A percentile compares a stretch with the other conserved stretches of the same genome.
These are phyloP conservation scores for Penicillium sp. DNA, from an alignment of 2,329 filamentous ascomycete genomes.

Conservation along the genomic window DNA sequence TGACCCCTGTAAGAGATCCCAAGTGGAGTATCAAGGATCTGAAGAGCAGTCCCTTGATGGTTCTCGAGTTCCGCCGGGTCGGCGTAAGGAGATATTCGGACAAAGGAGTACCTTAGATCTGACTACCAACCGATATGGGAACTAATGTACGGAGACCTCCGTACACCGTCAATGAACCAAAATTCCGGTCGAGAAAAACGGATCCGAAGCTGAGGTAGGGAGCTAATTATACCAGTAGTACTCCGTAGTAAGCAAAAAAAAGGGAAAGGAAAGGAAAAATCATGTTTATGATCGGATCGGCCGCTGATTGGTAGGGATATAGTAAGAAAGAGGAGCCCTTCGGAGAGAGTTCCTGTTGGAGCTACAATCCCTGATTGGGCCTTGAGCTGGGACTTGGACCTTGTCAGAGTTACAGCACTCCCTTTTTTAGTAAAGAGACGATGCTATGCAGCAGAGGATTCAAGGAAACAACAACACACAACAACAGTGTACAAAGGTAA, in stretches of 20 bases:
- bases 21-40: conserved; percentile 3
- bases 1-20: conserved; percentile 6
- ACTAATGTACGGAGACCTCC: not conserved
- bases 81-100: conserved; percentile 3
- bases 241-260: not conserved
- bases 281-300: not conserved
- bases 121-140: not conserved
- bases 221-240: conserved; percentile 7
- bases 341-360: conserved; percentile 7
- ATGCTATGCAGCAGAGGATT: not conserved
- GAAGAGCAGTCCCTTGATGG: conserved; percentile 8
- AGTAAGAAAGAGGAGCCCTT: conserved; percentile 2
- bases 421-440: not conserved
- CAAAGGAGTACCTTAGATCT: not conserved
- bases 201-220: not conserved
- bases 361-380: conserved; percentile 7
- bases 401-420: conserved; percentile 6
- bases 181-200: not conserved
- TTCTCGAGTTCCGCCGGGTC: conserved; percentile 7
- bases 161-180: no score
- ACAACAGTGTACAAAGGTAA: not conserved
- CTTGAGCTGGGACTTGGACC: not conserved
- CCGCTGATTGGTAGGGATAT: conserved; percentile 6
- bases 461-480: not conserved
- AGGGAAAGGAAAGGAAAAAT: not conserved